Percentiles rank a stretch among this genome's conserved stretches.
Evolutionary conservation across 1,284 basidiomycete species (phyloP).

Genomic region (Lentinula novae-zelandiae): DNA sequence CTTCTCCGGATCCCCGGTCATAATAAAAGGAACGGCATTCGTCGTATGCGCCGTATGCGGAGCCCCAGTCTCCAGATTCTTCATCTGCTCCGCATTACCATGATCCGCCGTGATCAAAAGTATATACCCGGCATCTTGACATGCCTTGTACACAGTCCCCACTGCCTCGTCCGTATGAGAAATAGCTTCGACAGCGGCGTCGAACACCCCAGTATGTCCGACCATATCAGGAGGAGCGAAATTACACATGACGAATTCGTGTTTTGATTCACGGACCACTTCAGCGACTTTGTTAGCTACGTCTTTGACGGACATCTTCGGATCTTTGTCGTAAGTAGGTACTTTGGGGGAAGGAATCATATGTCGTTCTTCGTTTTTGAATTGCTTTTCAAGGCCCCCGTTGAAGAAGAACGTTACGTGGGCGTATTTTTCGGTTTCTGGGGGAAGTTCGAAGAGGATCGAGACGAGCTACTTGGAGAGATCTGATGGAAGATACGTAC

Average conservation of each 20-base stretch:
- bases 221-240: conserved; percentile 96
- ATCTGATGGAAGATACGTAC: conserved; percentile 30
- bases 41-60: conserved; percentile 86
- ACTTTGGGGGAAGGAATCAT: conserved; percentile 90
- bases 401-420: conserved; percentile 98
- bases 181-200: conserved; percentile 85
- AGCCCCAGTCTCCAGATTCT: conserved; percentile 75
- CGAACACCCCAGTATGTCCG: conserved; percentile 86
- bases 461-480: too few relatives aligned
- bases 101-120: conserved; percentile 89
- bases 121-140: conserved; percentile 80
- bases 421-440: conserved; percentile 92
- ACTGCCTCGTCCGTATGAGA: conserved; percentile 82
- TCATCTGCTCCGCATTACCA: conserved; percentile 92
- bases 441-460: not conserved
- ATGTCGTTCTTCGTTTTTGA: conserved; percentile 75
- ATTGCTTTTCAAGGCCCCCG: conserved; percentile 90
- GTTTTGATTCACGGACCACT: conserved; percentile 62
- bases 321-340: conserved; percentile 84
- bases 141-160: conserved; percentile 80
- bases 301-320: conserved; percentile 81
- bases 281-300: conserved; percentile 89
- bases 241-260: conserved; percentile 94
- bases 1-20: conserved; percentile 33
- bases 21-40: conserved; percentile 67